Conservation (phyloP, 495 filamentous ascomycete species). For the Usnea hakonensis region DNA sequence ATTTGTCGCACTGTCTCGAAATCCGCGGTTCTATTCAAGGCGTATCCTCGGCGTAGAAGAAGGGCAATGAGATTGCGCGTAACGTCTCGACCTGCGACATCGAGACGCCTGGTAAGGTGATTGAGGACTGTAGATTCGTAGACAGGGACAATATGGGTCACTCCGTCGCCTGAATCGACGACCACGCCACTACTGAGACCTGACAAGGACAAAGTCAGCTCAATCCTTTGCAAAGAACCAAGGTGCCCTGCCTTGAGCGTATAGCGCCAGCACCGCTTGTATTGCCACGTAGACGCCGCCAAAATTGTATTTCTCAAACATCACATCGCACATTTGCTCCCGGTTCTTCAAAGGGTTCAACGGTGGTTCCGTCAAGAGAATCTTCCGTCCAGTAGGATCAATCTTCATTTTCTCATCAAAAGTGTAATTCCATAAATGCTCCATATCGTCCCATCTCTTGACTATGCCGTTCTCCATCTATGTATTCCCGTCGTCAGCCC, state of each 20-base stretch:
- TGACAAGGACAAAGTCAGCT: conserved; percentile 27
- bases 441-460: conserved; percentile 99
- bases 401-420: conserved; percentile 95
- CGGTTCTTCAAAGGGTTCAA: conserved; percentile 96
- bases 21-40: conserved; percentile 94
- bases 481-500: conserved; percentile 15
- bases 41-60: conserved; percentile 90
- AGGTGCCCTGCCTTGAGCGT: conserved; percentile 72
- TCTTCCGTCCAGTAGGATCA: conserved; percentile 86
- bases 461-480: conserved; percentile 99
- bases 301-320: conserved; percentile 96
- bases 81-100: conserved; percentile 94
- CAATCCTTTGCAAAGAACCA: neutral
- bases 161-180: conserved; percentile 95
- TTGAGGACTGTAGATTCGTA: conserved; percentile 97
- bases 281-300: conserved; percentile 98
- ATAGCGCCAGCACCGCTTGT: conserved; percentile 93
- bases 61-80: conserved; percentile 95
- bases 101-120: conserved; percentile 86
- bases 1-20: conserved; percentile 99
- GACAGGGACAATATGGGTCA: conserved; percentile 96
- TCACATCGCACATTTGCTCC: conserved; percentile 95
- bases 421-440: conserved; percentile 98
- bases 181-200: conserved; percentile 93
- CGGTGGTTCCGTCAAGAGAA: conserved; percentile 94